These are phyloP conservation scores for Kodamaea nitidulidarum DNA, from an alignment of 805 yeast genomes.

Conservation along the genomic window DNA sequence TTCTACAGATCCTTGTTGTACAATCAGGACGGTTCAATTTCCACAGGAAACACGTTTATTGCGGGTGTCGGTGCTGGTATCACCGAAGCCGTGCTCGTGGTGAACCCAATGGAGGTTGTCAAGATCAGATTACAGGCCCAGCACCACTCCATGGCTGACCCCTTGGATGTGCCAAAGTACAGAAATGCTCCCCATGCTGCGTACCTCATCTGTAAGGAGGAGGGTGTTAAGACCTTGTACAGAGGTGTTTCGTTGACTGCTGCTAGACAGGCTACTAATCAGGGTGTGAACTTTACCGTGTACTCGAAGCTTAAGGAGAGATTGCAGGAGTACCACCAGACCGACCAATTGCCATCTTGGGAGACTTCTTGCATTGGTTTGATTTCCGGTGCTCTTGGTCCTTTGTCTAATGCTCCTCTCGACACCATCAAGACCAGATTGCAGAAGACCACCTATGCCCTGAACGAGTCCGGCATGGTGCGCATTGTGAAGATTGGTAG, in stretches of 20 bases:
- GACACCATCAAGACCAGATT: slow-evolving; percentile 96
- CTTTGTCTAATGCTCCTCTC: slow-evolving; percentile 94
- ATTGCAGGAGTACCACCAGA: slow-evolving; percentile 58
- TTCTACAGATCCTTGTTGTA: slow-evolving; percentile 70
- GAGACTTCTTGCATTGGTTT: slow-evolving; percentile 91
- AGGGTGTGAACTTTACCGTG: slow-evolving; percentile 96
- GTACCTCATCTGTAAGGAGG: slow-evolving; percentile 78
- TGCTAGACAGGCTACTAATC: slow-evolving; percentile 96
- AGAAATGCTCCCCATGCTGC: slow-evolving; percentile 91
- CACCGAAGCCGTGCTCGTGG: slow-evolving; percentile 92
- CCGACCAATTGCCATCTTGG: slow-evolving; percentile 76
- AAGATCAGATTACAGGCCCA: slow-evolving; percentile 96
- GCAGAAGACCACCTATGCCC: slow-evolving; percentile 78
- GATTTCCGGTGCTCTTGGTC: slow-evolving; percentile 94
- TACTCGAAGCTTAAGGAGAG: slow-evolving; percentile 78
- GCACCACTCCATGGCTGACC: slow-evolving; percentile 83
- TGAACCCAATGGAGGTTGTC: slow-evolving; percentile 96
- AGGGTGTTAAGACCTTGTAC: slow-evolving; percentile 83
- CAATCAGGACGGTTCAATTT: slow-evolving; percentile 58
- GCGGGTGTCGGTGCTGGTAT: slow-evolving; percentile 98
- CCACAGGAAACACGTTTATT: slow-evolving; percentile 72
- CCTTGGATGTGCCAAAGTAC: slow-evolving; percentile 76
- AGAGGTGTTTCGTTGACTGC: slow-evolving; percentile 95
- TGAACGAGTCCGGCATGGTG: slow-evolving; percentile 66
- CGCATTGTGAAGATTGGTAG: slow-evolving; percentile 78